Evolutionary conservation across 2,329 filamentous ascomycete species (phyloP), one percentile per base, ranked within the genome.

Genomic region (Apiospora hydei): DNA sequence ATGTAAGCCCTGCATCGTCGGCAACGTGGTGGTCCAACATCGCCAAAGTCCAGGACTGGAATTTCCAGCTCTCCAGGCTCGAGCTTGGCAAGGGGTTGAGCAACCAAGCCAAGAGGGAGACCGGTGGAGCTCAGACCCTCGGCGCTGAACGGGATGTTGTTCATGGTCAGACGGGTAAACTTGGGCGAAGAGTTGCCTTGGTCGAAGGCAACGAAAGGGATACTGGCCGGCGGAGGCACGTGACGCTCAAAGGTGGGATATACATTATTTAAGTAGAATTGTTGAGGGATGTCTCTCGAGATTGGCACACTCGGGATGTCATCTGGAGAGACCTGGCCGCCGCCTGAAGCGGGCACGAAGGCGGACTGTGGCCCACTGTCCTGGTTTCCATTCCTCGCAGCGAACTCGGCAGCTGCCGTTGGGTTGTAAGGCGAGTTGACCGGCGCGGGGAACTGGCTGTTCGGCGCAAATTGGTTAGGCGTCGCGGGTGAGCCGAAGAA

Each of bases 101-200:
- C 82, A 34, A 98, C 84, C 74, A 99, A 89, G 21, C 96, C 96
- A 13, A 99, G 87, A 6, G 96, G 96, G 24, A 99, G 85, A 2
- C 91, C 93, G 14, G 95, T 98, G 4, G 92, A 91, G 67, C 90
- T 86, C 43, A 98, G 87, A 47, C 94, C 92, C 75, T 99, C 96
- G 64, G 91, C 85, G 18, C 92, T 93, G 16, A 93, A 89, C 2
- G 96, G 96, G 73, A 99, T 97, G 82, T 93, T 97, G 84, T 98
- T 99, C 82, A 98, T 86, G 0, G 95, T 98, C 71, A 99, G 88
- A 71, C 96, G 92, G 68, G 95, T 93, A 81, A 94, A 96, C 82
- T 98, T 98, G 46, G 96, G 96, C 18, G 96, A 98, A 6, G 96
- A 92, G 81, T 98, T 99, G 77, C 96, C 96, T 82, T 99, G 96